Conservation (phyloP, 2,329 filamentous ascomycete genomes). For the Cercospora sojina region DNA sequence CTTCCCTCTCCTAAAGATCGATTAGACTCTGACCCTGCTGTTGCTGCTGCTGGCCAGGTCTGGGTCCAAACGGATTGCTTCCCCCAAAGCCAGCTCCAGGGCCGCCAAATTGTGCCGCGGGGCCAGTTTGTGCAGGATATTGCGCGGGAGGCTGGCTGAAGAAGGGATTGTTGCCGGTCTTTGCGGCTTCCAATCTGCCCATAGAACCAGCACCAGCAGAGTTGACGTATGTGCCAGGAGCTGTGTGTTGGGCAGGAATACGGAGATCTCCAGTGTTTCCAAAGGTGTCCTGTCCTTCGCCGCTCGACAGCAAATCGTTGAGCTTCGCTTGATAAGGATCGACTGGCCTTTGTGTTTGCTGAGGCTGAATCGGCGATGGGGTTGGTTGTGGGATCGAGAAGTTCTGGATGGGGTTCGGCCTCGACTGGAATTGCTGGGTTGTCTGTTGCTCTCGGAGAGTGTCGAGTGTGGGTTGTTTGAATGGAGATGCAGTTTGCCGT, state of each 20-base stretch:
- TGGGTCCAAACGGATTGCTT: conserved; percentile 59
- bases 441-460: conserved; percentile 82
- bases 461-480: conserved; percentile 68
- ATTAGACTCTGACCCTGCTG: conserved; percentile 56
- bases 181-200: conserved; percentile 64
- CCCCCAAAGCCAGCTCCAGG: conserved; percentile 36
- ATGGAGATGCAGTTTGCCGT: conserved; percentile 53
- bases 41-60: conserved; percentile 45
- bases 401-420: conserved; percentile 45
- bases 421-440: conserved; percentile 60
- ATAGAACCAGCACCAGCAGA: conserved; percentile 77
- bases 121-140: conserved; percentile 53
- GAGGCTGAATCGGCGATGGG: conserved; percentile 46
- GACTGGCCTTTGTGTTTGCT: conserved; percentile 45
- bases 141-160: conserved; percentile 60
- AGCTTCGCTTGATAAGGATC: conserved; percentile 69
- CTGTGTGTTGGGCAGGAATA: conserved; percentile 94
- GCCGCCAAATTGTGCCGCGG: conserved; percentile 46
- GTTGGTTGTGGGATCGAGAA: conserved; percentile 47
- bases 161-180: conserved; percentile 86
- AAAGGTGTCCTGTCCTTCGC: conserved; percentile 95
- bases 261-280: conserved; percentile 95
- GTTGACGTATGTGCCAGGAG: conserved; percentile 94
- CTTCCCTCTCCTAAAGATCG: conserved; percentile 46
- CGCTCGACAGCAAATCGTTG: conserved; percentile 79